Base-by-base conservation (phyloP, 768 basidiomycete species). In the Pleurotus citrinopileatus region DNA sequence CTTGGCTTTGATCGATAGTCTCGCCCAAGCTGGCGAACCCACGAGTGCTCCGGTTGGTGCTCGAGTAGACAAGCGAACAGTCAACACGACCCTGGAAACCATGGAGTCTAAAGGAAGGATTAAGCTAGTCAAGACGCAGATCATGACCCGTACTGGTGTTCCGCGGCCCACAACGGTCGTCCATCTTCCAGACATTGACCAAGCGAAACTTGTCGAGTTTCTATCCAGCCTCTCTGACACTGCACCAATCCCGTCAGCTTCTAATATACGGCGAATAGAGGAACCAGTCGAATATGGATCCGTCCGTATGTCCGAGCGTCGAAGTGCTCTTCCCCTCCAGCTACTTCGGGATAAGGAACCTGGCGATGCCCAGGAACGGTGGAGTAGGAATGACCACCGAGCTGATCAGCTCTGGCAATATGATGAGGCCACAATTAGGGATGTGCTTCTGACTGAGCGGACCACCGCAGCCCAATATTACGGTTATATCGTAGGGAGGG, bases 11-110 rank as follows among this genome's bases (percentile, higher is more conserved):
- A 64, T 92, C 1, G 80, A 84, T 44, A 63, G 70, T 5, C 71
- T 91, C 62, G 64, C 75, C 5, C 71, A 76, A 44, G 77, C 79
- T 3, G 84, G 86, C 4, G 87, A 91, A 62, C 73, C 84, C 0
- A 82, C 87, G 0, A 92, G 89, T 60, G 82, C 83, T 3, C 85
- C 86, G 19, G 68, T 71, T 12, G 88, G 87, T 7, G 82, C 86
- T 29, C 80, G 78, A 52, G 77, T 85, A 10, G 91, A 94, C 63
- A 89, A 86, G 65, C 78, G 88, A 10, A 91, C 91, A 1, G 78
- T 84, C 25, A 76, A 74, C 23, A 67, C 76, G 4, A 82, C 86
- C 0, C 69, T 91, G 48, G 77, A 79, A 55, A 79, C 67, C 20
- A 66, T 95, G 63, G 85, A 89, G 66, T 74, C 69, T 36, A 81